A percentile compares a stretch with the other conserved stretches of the same genome.
phyloP scores from a whole-genome alignment of 108 stramenopile genomes.

The Cylindrotheca closterium region DNA sequence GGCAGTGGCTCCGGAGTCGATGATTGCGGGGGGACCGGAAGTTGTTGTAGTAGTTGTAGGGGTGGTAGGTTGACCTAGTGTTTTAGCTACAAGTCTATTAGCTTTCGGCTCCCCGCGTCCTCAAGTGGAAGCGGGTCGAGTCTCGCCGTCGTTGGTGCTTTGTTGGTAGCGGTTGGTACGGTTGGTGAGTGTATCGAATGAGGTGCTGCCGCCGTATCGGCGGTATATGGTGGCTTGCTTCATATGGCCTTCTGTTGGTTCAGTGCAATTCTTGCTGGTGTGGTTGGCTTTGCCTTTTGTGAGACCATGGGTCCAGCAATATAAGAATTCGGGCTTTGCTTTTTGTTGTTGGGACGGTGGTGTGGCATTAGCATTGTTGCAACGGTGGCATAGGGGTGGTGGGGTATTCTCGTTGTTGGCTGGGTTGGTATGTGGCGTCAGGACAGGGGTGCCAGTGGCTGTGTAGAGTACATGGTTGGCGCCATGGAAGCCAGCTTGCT shows the following conservation, averaged over 20 bases:
- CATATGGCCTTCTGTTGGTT: not conserved
- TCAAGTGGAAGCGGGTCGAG: too few relatives aligned
- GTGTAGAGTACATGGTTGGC: too few relatives aligned
- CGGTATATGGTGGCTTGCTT: not conserved
- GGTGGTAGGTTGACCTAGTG: too few relatives aligned
- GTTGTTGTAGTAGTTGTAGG: too few relatives aligned
- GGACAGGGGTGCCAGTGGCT: not conserved
- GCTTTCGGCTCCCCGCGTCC: not conserved
- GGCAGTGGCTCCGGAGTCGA: constrained; percentile 1
- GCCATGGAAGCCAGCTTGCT: constrained; percentile 4
- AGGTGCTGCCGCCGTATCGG: not conserved
- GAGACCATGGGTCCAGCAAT: constrained; percentile 25
- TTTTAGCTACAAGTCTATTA: not conserved
- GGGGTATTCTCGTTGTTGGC: not conserved
- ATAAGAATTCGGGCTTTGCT: too few relatives aligned
- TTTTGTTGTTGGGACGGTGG: too few relatives aligned
- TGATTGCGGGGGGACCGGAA: not conserved
- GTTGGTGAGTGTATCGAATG: too few relatives aligned
- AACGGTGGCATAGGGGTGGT: not conserved
- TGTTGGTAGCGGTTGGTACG: not conserved
- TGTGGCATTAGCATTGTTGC: too few relatives aligned
- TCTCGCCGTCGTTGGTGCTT: too few relatives aligned
- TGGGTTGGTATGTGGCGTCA: not conserved
- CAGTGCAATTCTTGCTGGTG: constrained; percentile 11
- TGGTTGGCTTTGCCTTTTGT: constrained; percentile 9